phyloP scores from a whole-genome alignment of 2,329 filamentous ascomycete species.

The Monosporascus cannonballus region DNA sequence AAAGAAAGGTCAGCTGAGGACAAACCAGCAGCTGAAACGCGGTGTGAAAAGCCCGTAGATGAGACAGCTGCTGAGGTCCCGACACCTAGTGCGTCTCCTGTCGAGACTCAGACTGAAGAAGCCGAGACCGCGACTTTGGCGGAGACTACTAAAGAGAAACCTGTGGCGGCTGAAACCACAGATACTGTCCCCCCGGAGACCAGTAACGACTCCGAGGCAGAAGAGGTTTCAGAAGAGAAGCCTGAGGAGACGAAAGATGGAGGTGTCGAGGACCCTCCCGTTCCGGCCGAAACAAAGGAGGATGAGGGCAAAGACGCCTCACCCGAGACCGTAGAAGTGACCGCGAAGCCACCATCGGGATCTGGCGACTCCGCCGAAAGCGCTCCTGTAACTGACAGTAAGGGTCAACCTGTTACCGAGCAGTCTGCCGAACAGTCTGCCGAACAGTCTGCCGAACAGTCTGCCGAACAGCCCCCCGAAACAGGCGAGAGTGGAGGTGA shows the following conservation, averaged over 20 bases:
- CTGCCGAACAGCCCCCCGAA: neutral
- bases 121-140: neutral
- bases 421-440: neutral
- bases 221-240: neutral
- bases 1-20: neutral
- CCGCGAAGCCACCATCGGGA: neutral
- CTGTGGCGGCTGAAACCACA: neutral
- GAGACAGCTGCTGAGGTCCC: neutral
- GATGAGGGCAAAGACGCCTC: neutral
- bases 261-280: neutral
- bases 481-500: neutral
- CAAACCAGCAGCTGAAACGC: neutral
- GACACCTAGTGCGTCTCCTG: neutral
- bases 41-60: neutral
- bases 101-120: neutral
- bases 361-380: neutral
- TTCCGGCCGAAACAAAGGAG: neutral
- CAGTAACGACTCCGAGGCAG: neutral
- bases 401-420: neutral
- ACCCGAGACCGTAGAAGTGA: neutral
- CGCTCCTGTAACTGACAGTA: neutral
- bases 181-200: neutral
- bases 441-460: neutral
- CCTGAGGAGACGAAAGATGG: slow-evolving; percentile 2
- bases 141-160: neutral